Evolutionary conservation across 129 eudicot genomes (phyloP).

Genomic region (Solidago caesia): DNA sequence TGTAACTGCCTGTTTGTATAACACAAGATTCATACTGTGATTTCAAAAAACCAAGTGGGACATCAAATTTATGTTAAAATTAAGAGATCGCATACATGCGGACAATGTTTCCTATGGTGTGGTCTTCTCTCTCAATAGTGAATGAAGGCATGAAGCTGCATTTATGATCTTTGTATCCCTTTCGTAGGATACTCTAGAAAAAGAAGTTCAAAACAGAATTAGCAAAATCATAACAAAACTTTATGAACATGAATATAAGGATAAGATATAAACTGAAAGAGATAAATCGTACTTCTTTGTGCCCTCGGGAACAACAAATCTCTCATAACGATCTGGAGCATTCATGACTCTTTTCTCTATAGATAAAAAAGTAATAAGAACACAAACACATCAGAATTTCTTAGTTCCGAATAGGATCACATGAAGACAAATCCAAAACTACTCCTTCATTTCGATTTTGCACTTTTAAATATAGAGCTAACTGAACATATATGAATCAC

Average conservation of each 20-base stretch:
- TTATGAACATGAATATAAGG: not conserved
- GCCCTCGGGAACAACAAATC: conserved; percentile 85
- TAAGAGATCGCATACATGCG: conserved; percentile 49
- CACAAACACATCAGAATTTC: no score
- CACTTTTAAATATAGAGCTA: no score
- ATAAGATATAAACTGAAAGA: not conserved
- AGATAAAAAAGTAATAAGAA: no score
- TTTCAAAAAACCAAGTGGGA: no score
- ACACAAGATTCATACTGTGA: not conserved
- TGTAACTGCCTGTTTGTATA: conserved; percentile 61
- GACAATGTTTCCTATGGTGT: conserved; percentile 85
- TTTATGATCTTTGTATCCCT: conserved; percentile 92
- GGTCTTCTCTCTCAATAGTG: conserved; percentile 89
- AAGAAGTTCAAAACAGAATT: not conserved
- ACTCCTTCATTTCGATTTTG: no score
- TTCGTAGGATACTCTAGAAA: conserved; percentile 80
- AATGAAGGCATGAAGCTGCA: conserved; percentile 79
- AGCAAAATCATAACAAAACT: not conserved
- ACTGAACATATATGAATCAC: no score
- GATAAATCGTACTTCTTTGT: conserved; percentile 52
- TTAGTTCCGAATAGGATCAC: no score
- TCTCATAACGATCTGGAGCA: conserved; percentile 83
- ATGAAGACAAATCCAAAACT: no score
- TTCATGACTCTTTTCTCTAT: conserved; percentile 42
- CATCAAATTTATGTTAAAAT: not conserved